These are phyloP conservation scores for Mycosarcoma mackinlayi DNA, from an alignment of 1,284 basidiomycete genomes.

Conservation along the genomic window DNA sequence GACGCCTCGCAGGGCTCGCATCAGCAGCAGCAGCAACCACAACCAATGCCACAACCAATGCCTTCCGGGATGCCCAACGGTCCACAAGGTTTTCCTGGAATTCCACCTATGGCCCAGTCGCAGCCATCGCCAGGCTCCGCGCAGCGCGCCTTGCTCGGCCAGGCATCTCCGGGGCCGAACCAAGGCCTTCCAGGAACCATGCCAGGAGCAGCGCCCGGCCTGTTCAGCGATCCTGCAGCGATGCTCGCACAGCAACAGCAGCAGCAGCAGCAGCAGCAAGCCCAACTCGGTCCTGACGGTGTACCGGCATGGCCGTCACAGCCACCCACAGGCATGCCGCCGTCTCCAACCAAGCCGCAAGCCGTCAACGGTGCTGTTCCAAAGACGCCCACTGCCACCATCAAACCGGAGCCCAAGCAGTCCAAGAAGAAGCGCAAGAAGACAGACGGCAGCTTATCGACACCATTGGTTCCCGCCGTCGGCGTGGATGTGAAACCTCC, in stretches of 20 bases:
- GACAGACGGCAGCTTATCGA: slow-evolving; percentile 27
- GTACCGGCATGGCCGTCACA: slow-evolving; percentile 41
- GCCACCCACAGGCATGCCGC: slow-evolving; percentile 19
- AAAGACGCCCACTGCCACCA: slow-evolving; percentile 18
- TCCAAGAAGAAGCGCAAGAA: slow-evolving; percentile 49
- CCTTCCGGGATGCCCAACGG: slow-evolving; percentile 7
- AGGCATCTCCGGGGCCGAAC: slow-evolving; percentile 27
- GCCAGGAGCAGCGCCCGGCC: slow-evolving; percentile 25
- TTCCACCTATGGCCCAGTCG: slow-evolving; percentile 15
- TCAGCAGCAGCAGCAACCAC: slow-evolving; percentile 7
- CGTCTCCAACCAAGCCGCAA: slow-evolving; percentile 35
- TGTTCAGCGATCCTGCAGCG: slow-evolving; percentile 22
- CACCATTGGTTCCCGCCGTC: slow-evolving; percentile 11
- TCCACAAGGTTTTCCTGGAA: slow-evolving; percentile 18
- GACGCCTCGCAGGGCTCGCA: slow-evolving; percentile 6
- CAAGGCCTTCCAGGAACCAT: slow-evolving; percentile 28
- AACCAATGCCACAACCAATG: slow-evolving; percentile 7
- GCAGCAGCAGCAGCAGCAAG: slow-evolving; percentile 25
- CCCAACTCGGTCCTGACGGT: slow-evolving; percentile 14
- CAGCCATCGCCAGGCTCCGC: slow-evolving; percentile 15
- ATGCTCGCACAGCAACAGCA: slow-evolving; percentile 35
- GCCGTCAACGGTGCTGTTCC: slow-evolving; percentile 18
- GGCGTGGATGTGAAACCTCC: slow-evolving; percentile 35
- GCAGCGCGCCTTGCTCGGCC: slow-evolving; percentile 15
- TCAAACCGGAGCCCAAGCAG: slow-evolving; percentile 36